Percentiles rank a stretch among this genome's conserved stretches.
phyloP scores from a whole-genome alignment of 345 rosid genomes.

The Angophora floribunda region DNA sequence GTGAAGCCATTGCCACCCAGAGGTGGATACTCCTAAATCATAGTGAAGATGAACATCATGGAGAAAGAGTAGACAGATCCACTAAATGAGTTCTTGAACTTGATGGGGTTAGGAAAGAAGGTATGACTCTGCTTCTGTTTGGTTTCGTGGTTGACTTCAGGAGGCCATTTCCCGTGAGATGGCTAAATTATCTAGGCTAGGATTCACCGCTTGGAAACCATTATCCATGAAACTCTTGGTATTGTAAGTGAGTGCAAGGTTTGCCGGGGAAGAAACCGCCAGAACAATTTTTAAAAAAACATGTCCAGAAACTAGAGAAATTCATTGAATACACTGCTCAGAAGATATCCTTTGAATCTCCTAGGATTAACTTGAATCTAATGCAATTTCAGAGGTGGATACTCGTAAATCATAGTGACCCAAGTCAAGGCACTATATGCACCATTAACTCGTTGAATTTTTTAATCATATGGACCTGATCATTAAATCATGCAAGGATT shows the following conservation, averaged over 20 bases:
- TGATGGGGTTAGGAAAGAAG: conserved; percentile 2
- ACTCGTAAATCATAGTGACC: too few species aligned
- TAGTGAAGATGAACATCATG: not conserved
- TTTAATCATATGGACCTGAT: not conserved
- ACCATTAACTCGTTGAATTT: not conserved
- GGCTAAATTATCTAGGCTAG: conserved; percentile 24
- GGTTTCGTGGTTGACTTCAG: conserved; percentile 29
- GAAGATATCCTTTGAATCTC: not conserved
- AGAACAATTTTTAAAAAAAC: not conserved
- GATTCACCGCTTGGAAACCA: not conserved
- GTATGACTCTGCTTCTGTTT: conserved; percentile 18
- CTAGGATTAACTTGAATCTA: not conserved
- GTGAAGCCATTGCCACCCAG: not conserved
- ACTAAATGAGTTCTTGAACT: not conserved
- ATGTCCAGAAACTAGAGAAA: not conserved
- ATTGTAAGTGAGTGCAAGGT: not conserved
- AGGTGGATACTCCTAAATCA: not conserved
- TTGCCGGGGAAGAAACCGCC: not conserved
- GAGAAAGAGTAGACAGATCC: too few species aligned
- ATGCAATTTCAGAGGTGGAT: not conserved
- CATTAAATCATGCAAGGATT: not conserved
- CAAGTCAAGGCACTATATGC: too few species aligned
- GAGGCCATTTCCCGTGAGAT: conserved; percentile 19
- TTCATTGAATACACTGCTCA: not conserved
- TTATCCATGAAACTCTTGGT: not conserved